Evolutionary conservation across 495 filamentous ascomycete species (phyloP), one percentile per base, ranked within the genome.

Genomic region (Penicillium samsonianum): DNA sequence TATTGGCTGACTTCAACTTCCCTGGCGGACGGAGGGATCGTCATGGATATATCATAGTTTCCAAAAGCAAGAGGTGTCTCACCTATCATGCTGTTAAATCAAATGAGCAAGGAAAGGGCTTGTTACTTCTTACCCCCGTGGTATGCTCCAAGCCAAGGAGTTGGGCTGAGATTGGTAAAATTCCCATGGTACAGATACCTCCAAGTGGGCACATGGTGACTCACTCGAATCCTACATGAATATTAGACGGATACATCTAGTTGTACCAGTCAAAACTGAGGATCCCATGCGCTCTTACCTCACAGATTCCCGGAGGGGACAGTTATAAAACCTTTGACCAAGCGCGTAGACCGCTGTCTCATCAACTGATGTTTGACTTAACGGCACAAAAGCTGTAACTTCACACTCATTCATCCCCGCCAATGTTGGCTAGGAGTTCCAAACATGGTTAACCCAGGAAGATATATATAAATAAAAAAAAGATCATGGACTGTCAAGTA

Each of bases 111-210:
- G 14, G 0, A 57, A 28, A 8, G 0, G 2, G 1, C 6, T 17
- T 19, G 5, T 19, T 9, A 4, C 0, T 4, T 23, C 48, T 33
- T 74, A 38, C 71, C 68, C 2, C 67, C 70, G 53, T 83, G 80
- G 46, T 80, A 83, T n/a, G 80, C 79, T 8, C 79, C 79, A 55
- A 81, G 70, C 76, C 75, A 78, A 19, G 55, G 7, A 28, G 63
- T 67, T 0, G 71, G 70, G 19, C 69, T 77, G 10, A 83, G 23
- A 45, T 75, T 80, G 14, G 69, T 60, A 55, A 75, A 83, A 45
- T 75, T 79, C 0, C 80, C 81, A 14, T 69, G 69, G 50, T 81
- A 81, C 52, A 77, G 66, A 59, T 80, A 84, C n/a, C 80, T 71
- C 60, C 73, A 82, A 4, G 73, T 80, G 16, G 76, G 73, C 28